Evolutionary conservation across 148 eudicot species (phyloP).

Genomic region (Rhododendron simsii): DNA sequence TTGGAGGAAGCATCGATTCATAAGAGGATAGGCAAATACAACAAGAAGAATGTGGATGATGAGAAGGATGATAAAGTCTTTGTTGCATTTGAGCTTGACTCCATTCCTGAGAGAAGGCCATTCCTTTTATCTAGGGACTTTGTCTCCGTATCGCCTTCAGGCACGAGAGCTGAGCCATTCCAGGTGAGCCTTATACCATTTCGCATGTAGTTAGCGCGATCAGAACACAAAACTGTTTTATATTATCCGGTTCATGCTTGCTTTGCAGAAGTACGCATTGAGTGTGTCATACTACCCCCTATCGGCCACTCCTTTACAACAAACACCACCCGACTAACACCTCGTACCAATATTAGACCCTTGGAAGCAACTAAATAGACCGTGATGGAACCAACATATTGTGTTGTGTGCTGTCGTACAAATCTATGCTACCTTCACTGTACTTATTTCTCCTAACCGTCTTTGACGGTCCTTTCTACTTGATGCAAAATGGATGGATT

Average conservation of each 20-base stretch:
- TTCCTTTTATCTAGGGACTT: conserved; percentile 26
- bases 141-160: conserved; percentile 8
- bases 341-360: neutral
- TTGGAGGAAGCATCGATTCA: conserved; percentile 21
- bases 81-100: conserved; percentile 22
- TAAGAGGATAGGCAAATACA: conserved; percentile 5
- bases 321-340: neutral
- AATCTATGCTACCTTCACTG: neutral
- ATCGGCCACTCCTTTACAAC: neutral
- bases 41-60: neutral
- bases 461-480: neutral
- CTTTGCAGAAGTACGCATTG: neutral
- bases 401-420: neutral
- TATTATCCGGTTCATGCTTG: neutral
- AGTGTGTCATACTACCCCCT: neutral
- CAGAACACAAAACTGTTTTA: neutral
- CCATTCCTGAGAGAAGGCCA: conserved; percentile 18
- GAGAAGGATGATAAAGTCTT: conserved; percentile 22
- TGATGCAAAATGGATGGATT: neutral
- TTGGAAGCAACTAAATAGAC: neutral
- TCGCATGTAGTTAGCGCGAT: neutral
- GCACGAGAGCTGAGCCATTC: conserved; percentile 5
- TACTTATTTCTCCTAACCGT: neutral
- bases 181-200: conserved; percentile 1
- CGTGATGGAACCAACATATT: neutral